phyloP scores from a whole-genome alignment of 176 grass and related monocot species.

The Triticum turgidum region DNA sequence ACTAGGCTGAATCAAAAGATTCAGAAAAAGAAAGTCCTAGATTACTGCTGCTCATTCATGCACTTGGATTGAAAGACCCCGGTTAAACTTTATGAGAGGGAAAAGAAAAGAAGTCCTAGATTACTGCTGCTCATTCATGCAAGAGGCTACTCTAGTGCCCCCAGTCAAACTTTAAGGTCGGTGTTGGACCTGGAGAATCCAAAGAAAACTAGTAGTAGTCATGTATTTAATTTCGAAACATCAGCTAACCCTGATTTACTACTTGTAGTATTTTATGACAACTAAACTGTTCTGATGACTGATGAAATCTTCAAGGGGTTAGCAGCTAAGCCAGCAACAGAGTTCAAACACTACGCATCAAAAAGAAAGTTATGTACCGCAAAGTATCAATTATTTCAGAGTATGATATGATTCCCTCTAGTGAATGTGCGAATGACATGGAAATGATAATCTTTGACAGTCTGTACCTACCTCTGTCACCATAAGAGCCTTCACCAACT shows the following conservation, averaged over 20 bases:
- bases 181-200: not conserved
- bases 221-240: not conserved
- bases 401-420: not conserved
- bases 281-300: not conserved
- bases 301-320: not conserved
- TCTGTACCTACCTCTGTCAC: slow-evolving; percentile 76
- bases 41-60: not conserved
- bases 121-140: not conserved
- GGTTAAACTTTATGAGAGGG: not conserved
- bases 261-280: not conserved
- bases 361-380: not conserved
- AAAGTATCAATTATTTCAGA: not conserved
- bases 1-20: not conserved
- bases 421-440: not conserved
- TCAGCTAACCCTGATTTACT: not conserved
- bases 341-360: slow-evolving; percentile 3
- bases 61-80: not conserved
- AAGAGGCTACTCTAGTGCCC: not conserved
- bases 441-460: not conserved
- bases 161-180: not conserved
- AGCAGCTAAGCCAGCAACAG: not conserved
- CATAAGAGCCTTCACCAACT: slow-evolving; percentile 87
- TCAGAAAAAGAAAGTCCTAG: not conserved
- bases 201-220: not conserved
- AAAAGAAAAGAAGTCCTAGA: not conserved